phyloP scores from a whole-genome alignment of 148 eudicot genomes.

The Hydrangea macrophylla region DNA sequence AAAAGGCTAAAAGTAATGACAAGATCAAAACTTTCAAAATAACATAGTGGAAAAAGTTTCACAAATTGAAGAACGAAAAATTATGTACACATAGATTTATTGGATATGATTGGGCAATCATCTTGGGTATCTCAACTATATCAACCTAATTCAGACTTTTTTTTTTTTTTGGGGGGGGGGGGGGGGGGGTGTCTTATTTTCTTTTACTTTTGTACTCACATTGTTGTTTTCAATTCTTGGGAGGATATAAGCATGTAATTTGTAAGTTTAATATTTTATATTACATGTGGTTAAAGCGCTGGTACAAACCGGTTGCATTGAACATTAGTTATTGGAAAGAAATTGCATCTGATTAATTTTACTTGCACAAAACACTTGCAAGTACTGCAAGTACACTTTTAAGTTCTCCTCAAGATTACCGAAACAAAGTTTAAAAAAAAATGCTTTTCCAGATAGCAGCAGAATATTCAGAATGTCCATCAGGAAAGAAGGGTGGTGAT shows the following conservation, averaged over 20 bases:
- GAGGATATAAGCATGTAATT: not conserved
- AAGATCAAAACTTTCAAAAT: too few relatives aligned
- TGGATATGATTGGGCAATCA: not conserved
- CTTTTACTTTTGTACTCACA: not conserved
- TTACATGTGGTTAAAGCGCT: not conserved
- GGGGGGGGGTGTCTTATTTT: too few relatives aligned
- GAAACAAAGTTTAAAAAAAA: too few relatives aligned
- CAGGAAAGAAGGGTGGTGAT: constrained; percentile 97
- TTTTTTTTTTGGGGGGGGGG: not conserved
- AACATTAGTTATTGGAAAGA: not conserved
- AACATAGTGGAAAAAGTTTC: too few relatives aligned
- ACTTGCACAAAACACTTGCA: too few relatives aligned
- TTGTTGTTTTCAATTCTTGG: not conserved
- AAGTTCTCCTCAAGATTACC: too few relatives aligned
- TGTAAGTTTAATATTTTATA: not conserved
- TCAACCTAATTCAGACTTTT: not conserved
- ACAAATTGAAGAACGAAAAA: too few relatives aligned
- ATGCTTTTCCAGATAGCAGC: constrained; percentile 82
- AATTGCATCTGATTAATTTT: not conserved
- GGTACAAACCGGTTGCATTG: not conserved
- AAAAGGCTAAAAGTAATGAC: too few relatives aligned
- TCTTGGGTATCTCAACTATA: not conserved
- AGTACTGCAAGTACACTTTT: too few relatives aligned
- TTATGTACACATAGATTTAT: too few relatives aligned
- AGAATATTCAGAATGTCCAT: constrained; percentile 94